Conservation (phyloP, 148 eudicot species). For the Suaeda aralocaspica region DNA sequence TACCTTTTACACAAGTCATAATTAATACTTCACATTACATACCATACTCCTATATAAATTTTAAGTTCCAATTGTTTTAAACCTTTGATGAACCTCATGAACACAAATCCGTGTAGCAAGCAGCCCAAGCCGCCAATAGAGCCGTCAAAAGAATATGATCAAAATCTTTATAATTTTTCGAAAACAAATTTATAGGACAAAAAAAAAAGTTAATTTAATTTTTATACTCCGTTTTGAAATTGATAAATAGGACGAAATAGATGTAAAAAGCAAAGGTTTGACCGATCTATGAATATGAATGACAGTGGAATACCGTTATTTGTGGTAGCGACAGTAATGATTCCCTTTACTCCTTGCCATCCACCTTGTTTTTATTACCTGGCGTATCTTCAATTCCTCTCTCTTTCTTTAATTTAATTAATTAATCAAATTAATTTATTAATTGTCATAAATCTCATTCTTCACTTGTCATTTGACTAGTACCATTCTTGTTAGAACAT, state of each 20-base stretch:
- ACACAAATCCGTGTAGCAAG: no score
- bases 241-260: no score
- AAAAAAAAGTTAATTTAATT: no score
- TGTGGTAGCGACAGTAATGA: slow-evolving; percentile 25
- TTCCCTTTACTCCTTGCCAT: not conserved
- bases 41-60: no score
- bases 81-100: no score
- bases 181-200: no score
- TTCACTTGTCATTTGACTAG: slow-evolving; percentile 6
- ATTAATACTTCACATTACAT: no score
- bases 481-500: not conserved
- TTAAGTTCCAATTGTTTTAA: no score
- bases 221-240: no score
- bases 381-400: slow-evolving; percentile 6
- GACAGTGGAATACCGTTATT: slow-evolving; percentile 24
- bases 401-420: no score
- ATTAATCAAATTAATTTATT: no score
- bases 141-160: slow-evolving; percentile 11
- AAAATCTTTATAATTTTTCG: not conserved
- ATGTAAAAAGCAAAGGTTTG: slow-evolving; percentile 15
- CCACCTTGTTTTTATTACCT: slow-evolving; percentile 12
- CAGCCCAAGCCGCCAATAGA: slow-evolving; percentile 9
- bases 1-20: no score
- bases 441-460: not conserved
- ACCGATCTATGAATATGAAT: slow-evolving; percentile 10